A percentile compares a stretch with the other conserved stretches of the same genome.
Conservation (phyloP, 1,284 basidiomycete species). For the Ceratobasidium sp. region DNA sequence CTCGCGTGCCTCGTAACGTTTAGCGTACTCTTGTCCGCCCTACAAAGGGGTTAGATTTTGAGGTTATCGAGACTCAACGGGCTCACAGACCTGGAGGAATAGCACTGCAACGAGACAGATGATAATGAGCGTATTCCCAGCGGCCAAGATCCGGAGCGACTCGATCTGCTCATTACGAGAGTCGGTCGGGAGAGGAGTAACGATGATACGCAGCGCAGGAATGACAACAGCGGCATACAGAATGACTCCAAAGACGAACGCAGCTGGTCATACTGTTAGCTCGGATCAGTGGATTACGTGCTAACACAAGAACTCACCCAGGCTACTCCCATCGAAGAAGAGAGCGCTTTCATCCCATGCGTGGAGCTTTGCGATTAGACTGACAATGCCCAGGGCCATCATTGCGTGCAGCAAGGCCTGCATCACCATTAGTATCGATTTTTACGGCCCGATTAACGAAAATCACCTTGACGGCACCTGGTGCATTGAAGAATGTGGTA, state of each 20-base stretch:
- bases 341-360: constrained; percentile 88
- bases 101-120: constrained; percentile 69
- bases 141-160: constrained; percentile 78
- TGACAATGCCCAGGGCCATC: constrained; percentile 74
- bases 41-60: constrained; percentile 51
- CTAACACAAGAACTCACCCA: constrained; percentile 61
- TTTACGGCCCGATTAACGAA: background rate
- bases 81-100: constrained; percentile 66
- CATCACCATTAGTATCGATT: constrained; percentile 9
- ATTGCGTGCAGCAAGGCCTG: constrained; percentile 85
- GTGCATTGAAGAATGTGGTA: constrained; percentile 86
- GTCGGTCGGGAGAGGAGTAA: constrained; percentile 63
- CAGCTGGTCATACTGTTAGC: constrained; percentile 57
- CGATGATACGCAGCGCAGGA: constrained; percentile 74
- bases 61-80: constrained; percentile 11
- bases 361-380: constrained; percentile 77
- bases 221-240: constrained; percentile 83
- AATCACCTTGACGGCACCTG: constrained; percentile 83
- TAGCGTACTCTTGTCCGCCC: constrained; percentile 86
- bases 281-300: background rate
- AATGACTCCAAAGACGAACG: constrained; percentile 74
- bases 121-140: constrained; percentile 83
- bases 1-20: constrained; percentile 67
- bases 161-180: constrained; percentile 71
- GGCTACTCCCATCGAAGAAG: constrained; percentile 86